These are phyloP conservation scores for Tilletiopsis washingtonensis DNA, from an alignment of 1,284 basidiomycete species.

Conservation along the genomic window DNA sequence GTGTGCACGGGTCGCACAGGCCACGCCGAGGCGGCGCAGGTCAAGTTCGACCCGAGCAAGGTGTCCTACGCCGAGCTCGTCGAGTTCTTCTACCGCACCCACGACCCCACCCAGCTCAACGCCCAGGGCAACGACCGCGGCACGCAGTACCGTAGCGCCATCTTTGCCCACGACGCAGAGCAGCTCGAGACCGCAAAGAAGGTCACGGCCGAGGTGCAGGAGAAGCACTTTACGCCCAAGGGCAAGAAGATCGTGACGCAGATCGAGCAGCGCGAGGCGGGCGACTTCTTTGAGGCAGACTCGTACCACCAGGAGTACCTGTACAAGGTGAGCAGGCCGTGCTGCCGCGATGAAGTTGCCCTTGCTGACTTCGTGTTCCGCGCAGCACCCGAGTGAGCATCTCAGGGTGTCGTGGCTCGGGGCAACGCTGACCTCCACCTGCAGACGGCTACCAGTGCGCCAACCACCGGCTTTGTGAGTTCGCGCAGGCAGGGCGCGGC, in stretches of 20 bases:
- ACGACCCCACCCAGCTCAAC: conserved; percentile 70
- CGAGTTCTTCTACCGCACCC: conserved; percentile 59
- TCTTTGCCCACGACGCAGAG: conserved; percentile 71
- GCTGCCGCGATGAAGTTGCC: too few species aligned
- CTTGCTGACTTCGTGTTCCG: too few species aligned
- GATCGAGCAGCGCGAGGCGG: conserved; percentile 20
- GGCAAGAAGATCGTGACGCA: conserved; percentile 67
- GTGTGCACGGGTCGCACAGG: conserved; percentile 68
- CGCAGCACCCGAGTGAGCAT: too few species aligned
- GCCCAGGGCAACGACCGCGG: conserved; percentile 48
- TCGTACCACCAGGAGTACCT: conserved; percentile 45
- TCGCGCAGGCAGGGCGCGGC: too few species aligned
- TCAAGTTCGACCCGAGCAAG: conserved; percentile 72
- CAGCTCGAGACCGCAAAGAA: conserved; percentile 68
- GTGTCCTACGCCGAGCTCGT: conserved; percentile 76
- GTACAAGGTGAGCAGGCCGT: too few species aligned
- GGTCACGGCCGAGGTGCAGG: conserved; percentile 77
- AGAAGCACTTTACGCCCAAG: conserved; percentile 61
- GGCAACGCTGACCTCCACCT: too few species aligned
- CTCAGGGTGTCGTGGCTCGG: too few species aligned
- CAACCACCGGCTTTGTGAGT: conserved; percentile 5
- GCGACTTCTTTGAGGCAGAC: conserved; percentile 29
- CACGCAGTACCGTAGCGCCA: conserved; percentile 76
- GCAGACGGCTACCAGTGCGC: conserved; percentile 2
- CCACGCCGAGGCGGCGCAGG: conserved; percentile 80